Evolutionary conservation across 768 basidiomycete species (phyloP).

Genomic region (Boletus vermiculosoides): DNA sequence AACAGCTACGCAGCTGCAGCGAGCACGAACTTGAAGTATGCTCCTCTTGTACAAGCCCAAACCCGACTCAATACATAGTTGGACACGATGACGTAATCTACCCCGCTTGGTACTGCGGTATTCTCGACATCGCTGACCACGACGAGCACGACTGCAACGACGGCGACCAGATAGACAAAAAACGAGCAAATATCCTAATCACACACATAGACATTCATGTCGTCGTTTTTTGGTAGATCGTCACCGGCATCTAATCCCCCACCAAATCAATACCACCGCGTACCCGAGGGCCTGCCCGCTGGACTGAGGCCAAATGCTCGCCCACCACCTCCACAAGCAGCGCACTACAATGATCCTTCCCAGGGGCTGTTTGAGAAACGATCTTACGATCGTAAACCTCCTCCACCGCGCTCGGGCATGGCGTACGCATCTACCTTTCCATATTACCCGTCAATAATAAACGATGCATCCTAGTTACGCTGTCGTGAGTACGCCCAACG

Average conservation of each 20-base stretch:
- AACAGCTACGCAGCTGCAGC: background rate
- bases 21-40: background rate
- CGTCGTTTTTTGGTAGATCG: slow-evolving; percentile 46
- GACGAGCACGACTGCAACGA: background rate
- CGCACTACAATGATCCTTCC: slow-evolving; percentile 56
- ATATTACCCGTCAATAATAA: background rate
- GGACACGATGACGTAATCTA: slow-evolving; percentile 23
- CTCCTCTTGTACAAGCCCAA: background rate
- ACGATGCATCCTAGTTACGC: slow-evolving; percentile 39
- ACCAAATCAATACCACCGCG: slow-evolving; percentile 42
- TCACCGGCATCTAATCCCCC: slow-evolving; percentile 32
- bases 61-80: background rate
- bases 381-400: slow-evolving; percentile 41
- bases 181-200: background rate
- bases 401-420: slow-evolving; percentile 33
- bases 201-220: slow-evolving; percentile 14
- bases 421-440: slow-evolving; percentile 14
- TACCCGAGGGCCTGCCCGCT: slow-evolving; percentile 40
- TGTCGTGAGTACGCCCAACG: slow-evolving; percentile 62
- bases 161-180: background rate
- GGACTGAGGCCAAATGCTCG: slow-evolving; percentile 36
- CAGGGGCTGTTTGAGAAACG: slow-evolving; percentile 50
- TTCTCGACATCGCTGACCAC: background rate
- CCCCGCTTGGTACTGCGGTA: background rate
- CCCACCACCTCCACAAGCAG: slow-evolving; percentile 38